phyloP scores from a whole-genome alignment of 176 grass and related monocot genomes.

The Elymus sibiricus region DNA sequence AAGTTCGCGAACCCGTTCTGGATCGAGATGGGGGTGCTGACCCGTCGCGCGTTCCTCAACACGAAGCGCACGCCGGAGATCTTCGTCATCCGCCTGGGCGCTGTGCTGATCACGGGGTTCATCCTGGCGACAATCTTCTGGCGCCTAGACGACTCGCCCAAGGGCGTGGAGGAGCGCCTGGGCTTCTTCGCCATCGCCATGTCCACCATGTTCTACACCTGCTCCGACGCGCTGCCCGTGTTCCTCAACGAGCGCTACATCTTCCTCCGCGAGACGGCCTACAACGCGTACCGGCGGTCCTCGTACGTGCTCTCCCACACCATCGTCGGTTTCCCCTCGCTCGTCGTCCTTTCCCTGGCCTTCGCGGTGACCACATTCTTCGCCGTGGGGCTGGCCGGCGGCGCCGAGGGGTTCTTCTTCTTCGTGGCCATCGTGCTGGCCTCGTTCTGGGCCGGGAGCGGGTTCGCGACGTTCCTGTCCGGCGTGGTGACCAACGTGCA shows the following conservation, averaged over 20 bases:
- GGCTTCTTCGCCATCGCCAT: slow-evolving; percentile 99
- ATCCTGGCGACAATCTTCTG: slow-evolving; percentile 97
- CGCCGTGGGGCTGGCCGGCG: slow-evolving; percentile 74
- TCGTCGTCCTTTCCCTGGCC: slow-evolving; percentile 76
- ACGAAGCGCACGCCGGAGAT: slow-evolving; percentile 82
- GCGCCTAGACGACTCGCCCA: slow-evolving; percentile 90
- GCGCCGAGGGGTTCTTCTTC: slow-evolving; percentile 71
- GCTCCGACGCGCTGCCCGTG: slow-evolving; percentile 86
- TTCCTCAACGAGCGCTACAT: slow-evolving; percentile 99
- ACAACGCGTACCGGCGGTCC: slow-evolving; percentile 95
- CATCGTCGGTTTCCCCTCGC: slow-evolving; percentile 76
- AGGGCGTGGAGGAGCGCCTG: slow-evolving; percentile 77
- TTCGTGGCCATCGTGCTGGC: slow-evolving; percentile 88
- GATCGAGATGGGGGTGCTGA: slow-evolving; percentile 86
- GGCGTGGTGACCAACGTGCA: slow-evolving; percentile 79
- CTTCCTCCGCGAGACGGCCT: slow-evolving; percentile 96
- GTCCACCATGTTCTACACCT: slow-evolving; percentile 99
- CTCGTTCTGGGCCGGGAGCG: slow-evolving; percentile 89
- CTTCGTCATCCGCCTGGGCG: slow-evolving; percentile 72
- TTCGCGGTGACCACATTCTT: slow-evolving; percentile 97
- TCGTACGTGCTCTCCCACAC: slow-evolving; percentile 96
- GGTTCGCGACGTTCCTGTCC: slow-evolving; percentile 93
- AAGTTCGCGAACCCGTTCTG: slow-evolving; percentile 96
- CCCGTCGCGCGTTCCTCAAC: slow-evolving; percentile 76
- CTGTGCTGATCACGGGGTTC: slow-evolving; percentile 86